Percentiles rank a stretch among this genome's conserved stretches.
These are phyloP conservation scores for Calonectria multiphialidica DNA, from an alignment of 2,329 filamentous ascomycete genomes.

Conservation along the genomic window DNA sequence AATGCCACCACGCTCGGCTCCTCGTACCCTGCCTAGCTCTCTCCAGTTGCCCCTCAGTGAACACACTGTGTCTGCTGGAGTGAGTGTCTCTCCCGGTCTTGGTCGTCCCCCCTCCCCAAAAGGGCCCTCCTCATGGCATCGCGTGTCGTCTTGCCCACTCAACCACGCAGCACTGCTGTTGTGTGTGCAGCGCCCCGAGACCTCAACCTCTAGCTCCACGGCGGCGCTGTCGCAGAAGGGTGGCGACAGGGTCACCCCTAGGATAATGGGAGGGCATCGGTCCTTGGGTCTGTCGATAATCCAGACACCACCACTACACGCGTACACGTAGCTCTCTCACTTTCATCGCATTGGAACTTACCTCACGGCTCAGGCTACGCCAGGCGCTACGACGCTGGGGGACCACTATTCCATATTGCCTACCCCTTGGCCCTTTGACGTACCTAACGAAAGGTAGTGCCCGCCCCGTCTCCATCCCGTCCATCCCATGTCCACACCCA, in stretches of 20 bases:
- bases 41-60: conserved; percentile 24
- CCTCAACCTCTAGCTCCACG: conserved; percentile 15
- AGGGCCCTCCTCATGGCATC: conserved; percentile 7
- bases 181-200: conserved; percentile 2
- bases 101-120: neutral
- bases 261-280: conserved; percentile 20
- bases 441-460: conserved; percentile 33
- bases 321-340: neutral
- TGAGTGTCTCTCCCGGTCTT: conserved; percentile 27
- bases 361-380: conserved; percentile 14
- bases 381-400: conserved; percentile 16
- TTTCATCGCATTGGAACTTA: conserved; percentile 8
- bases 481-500: conserved; percentile 29
- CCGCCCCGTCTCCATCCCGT: conserved; percentile 39
- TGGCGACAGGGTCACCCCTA: conserved; percentile 26
- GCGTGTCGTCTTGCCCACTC: conserved; percentile 22
- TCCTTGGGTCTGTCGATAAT: neutral
- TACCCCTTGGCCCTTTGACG: conserved; percentile 23
- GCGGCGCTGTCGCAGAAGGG: conserved; percentile 16
- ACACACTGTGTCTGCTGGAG: conserved; percentile 22
- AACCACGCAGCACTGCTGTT: neutral
- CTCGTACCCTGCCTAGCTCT: conserved; percentile 34
- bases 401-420: conserved; percentile 20
- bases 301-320: conserved; percentile 31
- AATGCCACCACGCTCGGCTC: conserved; percentile 37